These are phyloP conservation scores for Dendrothele bispora DNA, from an alignment of 768 basidiomycete genomes.

Conservation along the genomic window DNA sequence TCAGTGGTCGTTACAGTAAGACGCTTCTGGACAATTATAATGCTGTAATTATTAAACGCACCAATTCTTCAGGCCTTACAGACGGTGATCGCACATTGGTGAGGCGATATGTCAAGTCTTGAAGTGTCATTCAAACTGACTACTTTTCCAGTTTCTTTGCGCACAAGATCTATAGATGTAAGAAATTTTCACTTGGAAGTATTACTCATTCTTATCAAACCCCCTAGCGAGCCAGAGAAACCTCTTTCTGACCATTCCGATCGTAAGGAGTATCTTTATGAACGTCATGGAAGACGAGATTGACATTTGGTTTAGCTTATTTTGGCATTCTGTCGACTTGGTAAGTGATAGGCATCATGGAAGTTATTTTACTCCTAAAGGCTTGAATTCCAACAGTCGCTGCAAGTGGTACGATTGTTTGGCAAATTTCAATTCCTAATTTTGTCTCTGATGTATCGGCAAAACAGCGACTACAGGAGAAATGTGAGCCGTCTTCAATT, in stretches of 20 bases:
- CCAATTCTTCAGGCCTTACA: conserved; percentile 5
- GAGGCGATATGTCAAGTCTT: not conserved
- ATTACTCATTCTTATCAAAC: not conserved
- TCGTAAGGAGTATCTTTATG: not conserved
- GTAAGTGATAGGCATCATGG: not conserved
- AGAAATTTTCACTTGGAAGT: not conserved
- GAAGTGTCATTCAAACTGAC: not conserved
- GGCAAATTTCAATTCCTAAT: too few relatives aligned
- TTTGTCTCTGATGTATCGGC: too few relatives aligned
- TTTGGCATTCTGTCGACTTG: conserved; percentile 4
- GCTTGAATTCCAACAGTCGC: not conserved
- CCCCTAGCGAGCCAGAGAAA: conserved; percentile 4
- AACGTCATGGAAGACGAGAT: not conserved
- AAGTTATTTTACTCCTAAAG: too few relatives aligned
- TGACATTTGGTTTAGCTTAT: not conserved
- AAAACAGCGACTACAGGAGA: too few relatives aligned
- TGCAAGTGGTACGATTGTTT: not conserved
- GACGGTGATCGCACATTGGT: conserved; percentile 7
- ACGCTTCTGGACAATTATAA: not conserved
- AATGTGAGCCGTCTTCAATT: too few relatives aligned
- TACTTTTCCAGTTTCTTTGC: conserved; percentile 4
- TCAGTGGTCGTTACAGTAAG: conserved; percentile 6
- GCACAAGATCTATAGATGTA: conserved; percentile 7
- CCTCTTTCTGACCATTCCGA: not conserved
- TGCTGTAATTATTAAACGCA: not conserved